Evolutionary conservation across 1,284 basidiomycete genomes (phyloP), one percentile per base, ranked within the genome.

Genomic region (Microbotryomycetes sp.): DNA sequence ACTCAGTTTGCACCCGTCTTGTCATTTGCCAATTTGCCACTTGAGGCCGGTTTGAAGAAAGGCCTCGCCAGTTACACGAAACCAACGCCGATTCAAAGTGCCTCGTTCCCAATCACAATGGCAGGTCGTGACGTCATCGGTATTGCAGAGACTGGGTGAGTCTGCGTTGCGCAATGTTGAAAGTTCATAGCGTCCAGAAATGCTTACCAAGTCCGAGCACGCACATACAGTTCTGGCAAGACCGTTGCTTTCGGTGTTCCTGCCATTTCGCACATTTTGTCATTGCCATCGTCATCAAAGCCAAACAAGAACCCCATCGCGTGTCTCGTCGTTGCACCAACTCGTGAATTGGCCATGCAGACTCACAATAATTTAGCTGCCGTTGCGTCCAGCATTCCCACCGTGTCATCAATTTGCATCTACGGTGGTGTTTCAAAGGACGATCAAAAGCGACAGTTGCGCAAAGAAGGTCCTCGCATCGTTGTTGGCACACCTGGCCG

Each of bases 171-270:
- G 25, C 58, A 54, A 23, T n/a, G 29, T 25, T 49, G 48, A 15
- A 15, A 52, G 23, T 57, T 29, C 58, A 36, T 45, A 25, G 3
- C 31, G 31, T 54, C 49, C 55, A 22, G 31, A n/a, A n/a, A n/a
- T n/a, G n/a, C 49, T 22, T 56, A 9, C 50, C 12, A 3, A 6
- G 9, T 25, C 19, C 22, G 19, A 47, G 14, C 32, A 48, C 60
- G 12, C 46, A 47, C 42, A 25, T 53, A 26, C 60, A 74, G 76
- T 16, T 71, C 74, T 68, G 96, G 94, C 9, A 99, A 99, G 80
- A 99, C 94, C 0, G 82, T 97, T 19, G 90, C 92, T 0, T 99
- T 99, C 73, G 94, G 92, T 53, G 84, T 98, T 36, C 94, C 94
- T 9, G 89, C 89, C 1, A 80, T 94, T 47, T 79, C 85, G 59